Evolutionary conservation across 1,284 basidiomycete genomes (phyloP).

Genomic region (Takashimella tepidaria): DNA sequence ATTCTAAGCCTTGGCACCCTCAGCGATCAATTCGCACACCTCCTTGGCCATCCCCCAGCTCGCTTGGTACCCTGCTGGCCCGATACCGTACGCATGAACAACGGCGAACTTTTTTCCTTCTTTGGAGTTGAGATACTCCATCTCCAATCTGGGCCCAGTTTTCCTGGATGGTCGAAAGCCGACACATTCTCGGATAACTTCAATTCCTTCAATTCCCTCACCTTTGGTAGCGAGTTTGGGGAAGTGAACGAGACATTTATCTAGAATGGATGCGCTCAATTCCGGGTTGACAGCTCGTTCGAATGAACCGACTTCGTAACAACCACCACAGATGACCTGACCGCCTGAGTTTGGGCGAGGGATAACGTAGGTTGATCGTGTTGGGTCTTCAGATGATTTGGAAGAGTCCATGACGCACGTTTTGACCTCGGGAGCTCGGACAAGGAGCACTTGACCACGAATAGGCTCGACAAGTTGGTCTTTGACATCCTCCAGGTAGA

Average conservation of each 20-base stretch:
- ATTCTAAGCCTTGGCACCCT: no score
- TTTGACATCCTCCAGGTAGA: slow-evolving; percentile 10
- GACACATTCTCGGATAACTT: slow-evolving; percentile 18
- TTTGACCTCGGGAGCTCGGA: slow-evolving; percentile 12
- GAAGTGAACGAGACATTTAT: slow-evolving; percentile 15
- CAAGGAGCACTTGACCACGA: slow-evolving; percentile 17
- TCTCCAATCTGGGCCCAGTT: slow-evolving; percentile 16
- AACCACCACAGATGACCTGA: slow-evolving; percentile 20
- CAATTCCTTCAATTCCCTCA: slow-evolving; percentile 16
- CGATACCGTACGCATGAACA: slow-evolving; percentile 27
- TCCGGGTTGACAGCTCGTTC: slow-evolving; percentile 9
- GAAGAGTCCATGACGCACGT: slow-evolving; percentile 20
- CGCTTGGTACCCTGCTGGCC: slow-evolving; percentile 40
- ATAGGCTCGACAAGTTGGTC: slow-evolving; percentile 16
- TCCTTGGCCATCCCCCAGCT: slow-evolving; percentile 35
- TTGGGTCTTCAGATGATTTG: slow-evolving; percentile 7
- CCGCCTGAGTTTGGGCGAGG: slow-evolving; percentile 17
- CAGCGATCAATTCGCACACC: slow-evolving; percentile 22
- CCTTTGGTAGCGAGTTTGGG: slow-evolving; percentile 13
- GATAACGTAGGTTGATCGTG: slow-evolving; percentile 20
- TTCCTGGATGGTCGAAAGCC: slow-evolving; percentile 17
- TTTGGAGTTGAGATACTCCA: slow-evolving; percentile 4
- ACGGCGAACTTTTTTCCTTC: slow-evolving; percentile 7
- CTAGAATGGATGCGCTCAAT: slow-evolving; percentile 12
- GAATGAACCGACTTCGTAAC: slow-evolving; percentile 18